Conservation (phyloP, 164 flowering plant species). For the Nymphaea thermarum region DNA sequence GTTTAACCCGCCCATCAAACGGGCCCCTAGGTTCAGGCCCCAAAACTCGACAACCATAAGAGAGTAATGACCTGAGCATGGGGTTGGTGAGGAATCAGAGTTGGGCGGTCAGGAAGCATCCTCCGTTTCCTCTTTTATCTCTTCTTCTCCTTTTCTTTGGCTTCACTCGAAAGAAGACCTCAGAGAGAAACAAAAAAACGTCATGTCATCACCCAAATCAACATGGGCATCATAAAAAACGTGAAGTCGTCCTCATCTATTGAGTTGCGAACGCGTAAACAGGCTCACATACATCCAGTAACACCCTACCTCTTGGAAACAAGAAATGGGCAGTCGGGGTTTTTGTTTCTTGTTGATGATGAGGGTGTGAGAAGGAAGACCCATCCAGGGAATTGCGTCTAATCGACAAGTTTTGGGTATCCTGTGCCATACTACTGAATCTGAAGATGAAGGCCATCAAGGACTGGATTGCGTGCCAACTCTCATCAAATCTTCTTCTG, state of each 20-base stretch:
- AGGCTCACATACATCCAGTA: no score
- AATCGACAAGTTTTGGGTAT: neutral
- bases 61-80: neutral
- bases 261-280: no score
- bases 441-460: slow-evolving; percentile 53
- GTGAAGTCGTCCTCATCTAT: neutral
- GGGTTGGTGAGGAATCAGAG: neutral
- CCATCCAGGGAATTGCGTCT: neutral
- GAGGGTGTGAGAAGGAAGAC: neutral
- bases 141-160: neutral
- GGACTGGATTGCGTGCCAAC: slow-evolving; percentile 76
- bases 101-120: neutral
- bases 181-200: neutral
- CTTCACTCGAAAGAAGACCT: neutral
- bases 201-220: neutral
- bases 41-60: neutral
- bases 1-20: no score
- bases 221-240: neutral
- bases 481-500: slow-evolving; percentile 44
- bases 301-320: neutral
- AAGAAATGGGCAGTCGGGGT: neutral
- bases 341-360: neutral
- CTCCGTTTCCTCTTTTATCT: neutral
- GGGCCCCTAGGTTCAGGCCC: no score
- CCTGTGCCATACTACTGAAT: neutral